Percentiles rank a stretch among this genome's conserved stretches.
Evolutionary conservation across 176 grass and related monocot genomes (phyloP).

Genomic region (Pharus latifolius): DNA sequence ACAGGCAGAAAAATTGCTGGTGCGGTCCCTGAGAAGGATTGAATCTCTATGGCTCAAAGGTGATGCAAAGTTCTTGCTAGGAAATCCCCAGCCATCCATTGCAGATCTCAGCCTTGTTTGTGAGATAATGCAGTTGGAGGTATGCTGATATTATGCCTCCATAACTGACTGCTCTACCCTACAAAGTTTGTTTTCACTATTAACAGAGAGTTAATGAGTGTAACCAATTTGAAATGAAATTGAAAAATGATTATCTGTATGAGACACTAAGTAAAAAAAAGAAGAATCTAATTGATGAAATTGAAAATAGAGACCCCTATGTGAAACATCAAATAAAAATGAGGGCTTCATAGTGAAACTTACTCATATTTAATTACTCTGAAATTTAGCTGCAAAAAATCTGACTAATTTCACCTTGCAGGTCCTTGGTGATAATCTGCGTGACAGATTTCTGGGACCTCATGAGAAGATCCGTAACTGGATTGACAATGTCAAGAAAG

Average conservation of each 20-base stretch:
- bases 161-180: no score
- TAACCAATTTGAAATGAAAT: no score
- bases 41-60: slow-evolving; percentile 66
- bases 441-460: slow-evolving; percentile 37
- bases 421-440: slow-evolving; percentile 36
- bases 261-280: no score
- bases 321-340: no score
- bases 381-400: not conserved
- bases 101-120: slow-evolving; percentile 90
- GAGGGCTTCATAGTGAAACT: no score
- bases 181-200: no score
- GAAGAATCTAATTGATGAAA: no score
- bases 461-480: slow-evolving; percentile 49
- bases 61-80: slow-evolving; percentile 60
- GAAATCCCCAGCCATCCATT: slow-evolving; percentile 56
- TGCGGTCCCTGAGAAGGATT: slow-evolving; percentile 41
- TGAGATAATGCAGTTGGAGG: slow-evolving; percentile 92
- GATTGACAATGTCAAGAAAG: slow-evolving; percentile 80
- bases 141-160: not conserved
- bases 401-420: slow-evolving; percentile 8
- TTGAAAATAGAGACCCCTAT: no score
- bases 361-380: no score
- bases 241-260: no score
- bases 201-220: no score
- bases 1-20: slow-evolving; percentile 48